Evolutionary conservation across 2,329 filamentous ascomycete species (phyloP).

Genomic region (Stagonosporopsis cucurbitacearum): DNA sequence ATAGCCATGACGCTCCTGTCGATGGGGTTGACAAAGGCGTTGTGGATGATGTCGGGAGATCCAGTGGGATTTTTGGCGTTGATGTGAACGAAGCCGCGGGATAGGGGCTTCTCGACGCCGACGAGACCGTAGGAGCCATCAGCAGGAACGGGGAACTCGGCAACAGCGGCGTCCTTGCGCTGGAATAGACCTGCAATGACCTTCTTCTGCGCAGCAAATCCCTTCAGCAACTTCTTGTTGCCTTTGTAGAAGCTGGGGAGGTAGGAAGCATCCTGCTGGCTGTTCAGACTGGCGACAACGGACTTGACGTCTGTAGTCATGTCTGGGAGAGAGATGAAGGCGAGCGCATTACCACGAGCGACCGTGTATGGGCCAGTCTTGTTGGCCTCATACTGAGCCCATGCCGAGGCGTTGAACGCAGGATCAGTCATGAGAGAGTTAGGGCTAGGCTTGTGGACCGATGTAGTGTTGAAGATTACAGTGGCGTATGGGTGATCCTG

Average conservation of each 20-base stretch:
- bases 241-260: constrained; percentile 34
- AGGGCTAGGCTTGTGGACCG: constrained; percentile 30
- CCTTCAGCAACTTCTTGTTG: constrained; percentile 29
- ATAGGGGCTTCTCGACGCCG: constrained; percentile 42
- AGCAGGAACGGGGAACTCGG: constrained; percentile 46
- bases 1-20: constrained; percentile 40
- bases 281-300: constrained; percentile 24
- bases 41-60: constrained; percentile 34
- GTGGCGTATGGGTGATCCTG: constrained; percentile 39
- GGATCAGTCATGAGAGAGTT: constrained; percentile 35
- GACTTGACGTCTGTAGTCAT: constrained; percentile 24
- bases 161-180: constrained; percentile 30
- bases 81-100: constrained; percentile 45
- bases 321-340: constrained; percentile 36
- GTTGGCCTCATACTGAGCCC: constrained; percentile 38
- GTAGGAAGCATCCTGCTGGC: constrained; percentile 31
- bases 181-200: constrained; percentile 32
- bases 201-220: constrained; percentile 33
- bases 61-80: constrained; percentile 39
- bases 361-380: constrained; percentile 43
- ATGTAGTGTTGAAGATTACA: constrained; percentile 32
- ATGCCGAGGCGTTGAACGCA: constrained; percentile 43
- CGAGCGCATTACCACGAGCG: constrained; percentile 34
- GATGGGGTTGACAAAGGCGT: constrained; percentile 39
- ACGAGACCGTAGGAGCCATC: constrained; percentile 36